Evolutionary conservation across 768 basidiomycete species (phyloP).

Genomic region (Pisolithus albus): DNA sequence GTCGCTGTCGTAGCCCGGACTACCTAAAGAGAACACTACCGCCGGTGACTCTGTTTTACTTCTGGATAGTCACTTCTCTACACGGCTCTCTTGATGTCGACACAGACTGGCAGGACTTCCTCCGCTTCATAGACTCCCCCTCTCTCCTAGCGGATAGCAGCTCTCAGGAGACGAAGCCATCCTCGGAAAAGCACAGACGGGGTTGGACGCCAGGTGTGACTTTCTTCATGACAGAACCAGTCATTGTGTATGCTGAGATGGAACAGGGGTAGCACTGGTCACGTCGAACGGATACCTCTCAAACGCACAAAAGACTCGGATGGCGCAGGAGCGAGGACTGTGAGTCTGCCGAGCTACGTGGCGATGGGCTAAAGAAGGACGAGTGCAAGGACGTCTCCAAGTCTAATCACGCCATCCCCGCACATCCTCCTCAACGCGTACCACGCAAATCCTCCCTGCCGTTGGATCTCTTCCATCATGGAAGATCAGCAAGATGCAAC

Average conservation of each 20-base stretch:
- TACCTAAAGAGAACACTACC: not conserved
- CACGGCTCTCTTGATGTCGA: not conserved
- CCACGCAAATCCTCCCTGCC: not conserved
- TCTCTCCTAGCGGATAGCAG: not conserved
- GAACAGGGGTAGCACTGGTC: not conserved
- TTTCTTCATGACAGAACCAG: too few relatives aligned
- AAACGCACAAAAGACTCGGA: not conserved
- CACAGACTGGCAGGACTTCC: not conserved
- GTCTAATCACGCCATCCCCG: not conserved
- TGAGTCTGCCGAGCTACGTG: not conserved
- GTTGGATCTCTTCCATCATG: not conserved
- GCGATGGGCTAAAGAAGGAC: not conserved
- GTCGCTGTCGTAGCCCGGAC: not conserved
- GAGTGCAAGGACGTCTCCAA: not conserved
- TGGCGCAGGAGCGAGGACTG: not conserved
- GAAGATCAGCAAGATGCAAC: not conserved
- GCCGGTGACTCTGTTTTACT: not conserved
- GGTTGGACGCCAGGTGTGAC: not conserved
- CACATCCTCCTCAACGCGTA: not conserved
- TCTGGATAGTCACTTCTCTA: not conserved
- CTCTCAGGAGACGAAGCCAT: not conserved
- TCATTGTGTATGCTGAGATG: not conserved
- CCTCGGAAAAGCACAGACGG: not conserved
- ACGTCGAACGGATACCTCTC: not conserved
- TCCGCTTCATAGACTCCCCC: not conserved